Conservation (phyloP, 352 stramenopile species). For the Phytophthora nicotianae region DNA sequence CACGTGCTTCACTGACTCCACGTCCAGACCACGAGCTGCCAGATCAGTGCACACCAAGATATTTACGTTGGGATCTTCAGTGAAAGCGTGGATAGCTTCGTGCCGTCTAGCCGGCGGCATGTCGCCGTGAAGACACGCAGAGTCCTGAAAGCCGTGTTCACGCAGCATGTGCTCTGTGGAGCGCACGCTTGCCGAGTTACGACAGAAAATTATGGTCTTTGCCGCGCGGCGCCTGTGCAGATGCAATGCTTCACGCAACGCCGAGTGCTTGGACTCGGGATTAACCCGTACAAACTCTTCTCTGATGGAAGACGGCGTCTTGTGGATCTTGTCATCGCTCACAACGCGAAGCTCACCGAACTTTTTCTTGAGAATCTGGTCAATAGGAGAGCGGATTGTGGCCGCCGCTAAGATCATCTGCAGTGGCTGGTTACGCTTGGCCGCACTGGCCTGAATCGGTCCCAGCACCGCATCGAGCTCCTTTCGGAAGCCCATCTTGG, state of each 20-base stretch:
- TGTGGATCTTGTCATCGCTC: slow-evolving; percentile 71
- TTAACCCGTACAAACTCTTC: slow-evolving; percentile 75
- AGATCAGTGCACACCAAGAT: slow-evolving; percentile 95
- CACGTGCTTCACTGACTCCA: slow-evolving; percentile 89
- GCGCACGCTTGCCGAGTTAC: slow-evolving; percentile 70
- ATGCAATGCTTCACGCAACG: slow-evolving; percentile 61
- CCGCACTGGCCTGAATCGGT: slow-evolving; percentile 66
- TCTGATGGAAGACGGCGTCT: slow-evolving; percentile 58
- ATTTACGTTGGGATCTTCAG: slow-evolving; percentile 39
- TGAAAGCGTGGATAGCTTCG: slow-evolving; percentile 64
- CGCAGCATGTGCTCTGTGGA: slow-evolving; percentile 86
- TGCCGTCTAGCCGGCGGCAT: slow-evolving; percentile 67
- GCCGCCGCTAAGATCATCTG: slow-evolving; percentile 79
- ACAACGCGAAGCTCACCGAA: slow-evolving; percentile 69
- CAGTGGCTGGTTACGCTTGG: slow-evolving; percentile 56
- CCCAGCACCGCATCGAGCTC: slow-evolving; percentile 75
- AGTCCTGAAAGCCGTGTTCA: slow-evolving; percentile 65
- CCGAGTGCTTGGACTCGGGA: slow-evolving; percentile 71
- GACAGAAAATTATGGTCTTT: slow-evolving; percentile 83
- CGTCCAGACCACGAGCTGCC: slow-evolving; percentile 92
- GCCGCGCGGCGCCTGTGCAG: slow-evolving; percentile 41
- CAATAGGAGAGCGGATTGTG: slow-evolving; percentile 69
- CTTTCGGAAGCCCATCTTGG: slow-evolving; percentile 82
- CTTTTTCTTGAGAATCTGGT: slow-evolving; percentile 73
- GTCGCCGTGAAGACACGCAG: slow-evolving; percentile 76